These are phyloP conservation scores for Cercospora sp. DNA, from an alignment of 2,329 filamentous ascomycete species.

Conservation along the genomic window DNA sequence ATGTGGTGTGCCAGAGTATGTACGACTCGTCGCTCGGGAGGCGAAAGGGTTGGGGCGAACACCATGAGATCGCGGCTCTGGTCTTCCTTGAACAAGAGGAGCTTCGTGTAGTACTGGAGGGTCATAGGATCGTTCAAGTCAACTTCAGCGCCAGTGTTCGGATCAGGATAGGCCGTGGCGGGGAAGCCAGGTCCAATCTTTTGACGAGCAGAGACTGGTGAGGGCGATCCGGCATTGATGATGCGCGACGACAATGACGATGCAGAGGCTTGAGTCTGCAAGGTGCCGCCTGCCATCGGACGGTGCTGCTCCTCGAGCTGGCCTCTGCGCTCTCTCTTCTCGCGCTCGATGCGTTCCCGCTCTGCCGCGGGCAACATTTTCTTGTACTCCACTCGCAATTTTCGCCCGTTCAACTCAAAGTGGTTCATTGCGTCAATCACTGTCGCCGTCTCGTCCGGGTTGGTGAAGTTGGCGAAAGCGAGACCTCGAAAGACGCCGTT, in stretches of 20 bases:
- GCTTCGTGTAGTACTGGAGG: slow-evolving; percentile 84
- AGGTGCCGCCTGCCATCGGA: slow-evolving; percentile 61
- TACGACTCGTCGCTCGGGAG: slow-evolving; percentile 82
- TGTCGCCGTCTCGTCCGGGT: slow-evolving; percentile 84
- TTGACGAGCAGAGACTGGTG: slow-evolving; percentile 62
- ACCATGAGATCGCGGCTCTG: slow-evolving; percentile 74
- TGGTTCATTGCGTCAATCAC: slow-evolving; percentile 96
- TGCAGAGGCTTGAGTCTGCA: slow-evolving; percentile 84
- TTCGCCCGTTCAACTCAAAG: slow-evolving; percentile 90
- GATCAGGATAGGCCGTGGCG: slow-evolving; percentile 28
- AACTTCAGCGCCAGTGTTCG: slow-evolving; percentile 56
- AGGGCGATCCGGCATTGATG: slow-evolving; percentile 61
- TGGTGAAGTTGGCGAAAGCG: slow-evolving; percentile 98
- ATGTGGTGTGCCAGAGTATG: slow-evolving; percentile 95
- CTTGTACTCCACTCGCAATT: slow-evolving; percentile 96
- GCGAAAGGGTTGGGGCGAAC: slow-evolving; percentile 77
- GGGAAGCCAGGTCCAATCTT: slow-evolving; percentile 43
- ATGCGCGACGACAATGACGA: slow-evolving; percentile 67
- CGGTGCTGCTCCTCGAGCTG: slow-evolving; percentile 97
- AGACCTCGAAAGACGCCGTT: slow-evolving; percentile 94
- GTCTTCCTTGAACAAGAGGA: slow-evolving; percentile 85
- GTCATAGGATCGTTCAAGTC: slow-evolving; percentile 90
- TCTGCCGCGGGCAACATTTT: slow-evolving; percentile 97
- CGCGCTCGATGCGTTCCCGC: slow-evolving; percentile 90
- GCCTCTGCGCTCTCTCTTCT: slow-evolving; percentile 92